Conservation (phyloP, 2,329 filamentous ascomycete species). For the Fusarium nygamai region DNA sequence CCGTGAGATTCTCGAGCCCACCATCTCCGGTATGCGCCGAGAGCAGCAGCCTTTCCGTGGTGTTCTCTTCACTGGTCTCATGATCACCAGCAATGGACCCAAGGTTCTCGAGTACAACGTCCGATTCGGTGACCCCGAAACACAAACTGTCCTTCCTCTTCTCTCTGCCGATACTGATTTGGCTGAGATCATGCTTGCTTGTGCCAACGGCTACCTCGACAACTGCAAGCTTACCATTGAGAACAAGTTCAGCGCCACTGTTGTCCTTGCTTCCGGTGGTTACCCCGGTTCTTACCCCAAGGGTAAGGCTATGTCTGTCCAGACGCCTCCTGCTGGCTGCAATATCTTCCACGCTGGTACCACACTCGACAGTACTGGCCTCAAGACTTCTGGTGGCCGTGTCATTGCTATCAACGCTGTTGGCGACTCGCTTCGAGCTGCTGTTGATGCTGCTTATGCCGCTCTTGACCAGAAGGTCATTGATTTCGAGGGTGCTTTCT, state of each 20-base stretch:
- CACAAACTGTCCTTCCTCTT: conserved; percentile 81
- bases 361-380: conserved; percentile 65
- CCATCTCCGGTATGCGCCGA: conserved; percentile 85
- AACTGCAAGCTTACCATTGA: conserved; percentile 75
- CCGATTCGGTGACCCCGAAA: conserved; percentile 88
- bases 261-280: conserved; percentile 91
- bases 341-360: conserved; percentile 96
- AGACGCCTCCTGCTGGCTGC: conserved; percentile 54
- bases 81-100: conserved; percentile 84
- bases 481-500: conserved; percentile 89
- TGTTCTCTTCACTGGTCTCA: conserved; percentile 88
- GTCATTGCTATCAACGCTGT: conserved; percentile 94
- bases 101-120: conserved; percentile 92
- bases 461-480: conserved; percentile 76
- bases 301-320: conserved; percentile 70
- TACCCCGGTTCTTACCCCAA: conserved; percentile 90
- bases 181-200: conserved; percentile 86
- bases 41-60: conserved; percentile 80
- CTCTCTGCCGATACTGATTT: conserved; percentile 81
- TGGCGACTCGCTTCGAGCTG: conserved; percentile 76
- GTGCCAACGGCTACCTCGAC: conserved; percentile 77
- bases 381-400: conserved; percentile 85
- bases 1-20: conserved; percentile 85
- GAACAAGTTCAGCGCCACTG: conserved; percentile 81
- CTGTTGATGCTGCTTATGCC: conserved; percentile 87